Percentiles rank a stretch among this genome's conserved stretches.
These are phyloP conservation scores for Yamadazyma dendronema DNA, from an alignment of 1,139 yeast species.

Conservation along the genomic window DNA sequence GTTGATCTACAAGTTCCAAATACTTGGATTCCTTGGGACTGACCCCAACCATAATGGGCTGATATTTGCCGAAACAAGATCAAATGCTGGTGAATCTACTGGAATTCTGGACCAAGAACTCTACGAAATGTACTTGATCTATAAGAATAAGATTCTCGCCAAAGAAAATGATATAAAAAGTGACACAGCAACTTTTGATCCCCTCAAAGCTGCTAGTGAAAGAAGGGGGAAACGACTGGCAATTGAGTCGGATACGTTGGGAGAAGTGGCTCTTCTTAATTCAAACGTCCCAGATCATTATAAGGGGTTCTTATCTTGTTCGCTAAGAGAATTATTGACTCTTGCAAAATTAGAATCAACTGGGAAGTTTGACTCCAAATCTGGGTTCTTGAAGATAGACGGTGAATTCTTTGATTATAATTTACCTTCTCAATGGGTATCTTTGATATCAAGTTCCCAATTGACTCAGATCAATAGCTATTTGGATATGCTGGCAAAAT, in stretches of 20 bases:
- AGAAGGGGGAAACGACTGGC: constrained; percentile 1
- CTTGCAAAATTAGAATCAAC: constrained; percentile 22
- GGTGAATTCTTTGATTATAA: constrained; percentile 28
- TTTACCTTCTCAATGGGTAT: constrained; percentile 43
- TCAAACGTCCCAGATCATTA: constrained; percentile 15
- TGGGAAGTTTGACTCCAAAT: constrained; percentile 22
- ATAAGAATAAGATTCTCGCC: constrained; percentile 28
- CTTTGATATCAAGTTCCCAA: constrained; percentile 27
- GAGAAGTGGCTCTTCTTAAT: constrained; percentile 11
- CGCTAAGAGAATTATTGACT: constrained; percentile 27
- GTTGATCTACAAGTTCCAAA: constrained; percentile 34
- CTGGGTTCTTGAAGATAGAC: constrained; percentile 28
- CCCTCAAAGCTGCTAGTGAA: constrained; percentile 2
- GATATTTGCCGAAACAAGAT: not conserved
- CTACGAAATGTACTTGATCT: constrained; percentile 31
- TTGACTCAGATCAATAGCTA: constrained; percentile 19
- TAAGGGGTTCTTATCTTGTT: constrained; percentile 20
- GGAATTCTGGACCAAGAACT: constrained; percentile 28
- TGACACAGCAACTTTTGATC: constrained; percentile 4
- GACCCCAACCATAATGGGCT: constrained; percentile 28
- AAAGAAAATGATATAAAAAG: constrained; percentile 8
- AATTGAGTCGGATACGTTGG: constrained; percentile 11
- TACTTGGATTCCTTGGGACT: constrained; percentile 39
- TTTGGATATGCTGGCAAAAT: constrained; percentile 20
- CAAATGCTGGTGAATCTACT: constrained; percentile 6